Base-by-base conservation (phyloP, 306 rosid species). In the Arachis stenosperma region DNA sequence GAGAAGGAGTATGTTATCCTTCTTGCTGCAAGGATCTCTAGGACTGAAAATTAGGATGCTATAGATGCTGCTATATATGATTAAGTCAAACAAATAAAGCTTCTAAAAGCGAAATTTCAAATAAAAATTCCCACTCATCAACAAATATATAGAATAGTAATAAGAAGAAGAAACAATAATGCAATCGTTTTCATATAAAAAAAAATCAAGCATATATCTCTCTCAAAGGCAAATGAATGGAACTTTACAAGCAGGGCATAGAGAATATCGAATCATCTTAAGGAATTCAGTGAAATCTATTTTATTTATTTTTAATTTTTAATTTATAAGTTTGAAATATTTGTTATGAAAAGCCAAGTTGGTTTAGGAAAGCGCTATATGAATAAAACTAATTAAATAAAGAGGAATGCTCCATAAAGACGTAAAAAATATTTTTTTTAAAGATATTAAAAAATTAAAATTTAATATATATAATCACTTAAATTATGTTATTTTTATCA, bases 1-100 rank as follows among this genome's bases (percentile, higher is more conserved):
- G 22, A 17, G 22, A 17, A 17, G 22, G 22, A 17, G 22, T 17
- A 17, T 17, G 22, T 17, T 47, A 79, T 89, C 4, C 93, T 93
- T 79, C 89, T 89, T 13, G 97, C 98, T 13, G 98, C 97, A 17
- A 90, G 97, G 86, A 97, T 97, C 60, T 90, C 98, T 60, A 87
- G 98, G 77, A 85, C 84, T 65, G 97, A 93, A 75, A 93, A 93
- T 81, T 97, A 93, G 83, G 98, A 93, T 83, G 98, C 98, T 55
- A 93, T 93, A 64, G 98, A 93, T 85, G 89, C 98, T 75, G 97
- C 97, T 27, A 59, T 10, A 46, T 46, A 52, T 71, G 65, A 83
- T 66, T 9, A 47, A 61, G 64, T 67, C 50, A 77, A 71, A 81
- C 84, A 82, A 76, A 66, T 55, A 41, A 51, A 56, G 46, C 61